These are phyloP conservation scores for Schizochytrium sp. DNA, from an alignment of 108 stramenopile genomes.

Conservation along the genomic window DNA sequence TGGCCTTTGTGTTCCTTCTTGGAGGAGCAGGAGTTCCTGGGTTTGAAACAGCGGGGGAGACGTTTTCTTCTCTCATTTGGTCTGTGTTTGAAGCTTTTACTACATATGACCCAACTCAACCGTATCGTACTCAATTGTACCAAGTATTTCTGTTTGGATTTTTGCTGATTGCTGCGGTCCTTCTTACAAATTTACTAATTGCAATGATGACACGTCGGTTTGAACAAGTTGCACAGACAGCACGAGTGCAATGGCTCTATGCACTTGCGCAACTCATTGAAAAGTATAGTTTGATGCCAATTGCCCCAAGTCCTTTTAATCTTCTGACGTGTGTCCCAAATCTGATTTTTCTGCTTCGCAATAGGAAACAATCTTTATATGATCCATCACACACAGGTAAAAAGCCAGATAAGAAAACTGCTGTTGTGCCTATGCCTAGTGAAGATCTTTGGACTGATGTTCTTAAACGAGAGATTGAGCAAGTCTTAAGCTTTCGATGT, in stretches of 20 bases:
- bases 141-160: constrained; percentile 29
- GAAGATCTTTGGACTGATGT: neutral
- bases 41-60: neutral
- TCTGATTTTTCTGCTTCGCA: neutral
- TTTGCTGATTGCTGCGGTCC: constrained; percentile 38
- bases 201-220: constrained; percentile 57
- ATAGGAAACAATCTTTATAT: constrained; percentile 15
- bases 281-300: constrained; percentile 41
- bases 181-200: constrained; percentile 20
- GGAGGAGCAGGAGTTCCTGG: neutral
- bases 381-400: constrained; percentile 11
- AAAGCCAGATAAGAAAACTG: neutral
- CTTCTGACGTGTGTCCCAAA: constrained; percentile 44
- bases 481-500: neutral
- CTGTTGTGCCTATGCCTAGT: neutral
- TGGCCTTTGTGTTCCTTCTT: constrained; percentile 18
- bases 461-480: neutral
- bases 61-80: constrained; percentile 44
- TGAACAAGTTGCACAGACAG: constrained; percentile 30
- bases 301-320: constrained; percentile 24
- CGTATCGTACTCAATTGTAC: neutral
- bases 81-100: constrained; percentile 58
- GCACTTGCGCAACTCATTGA: constrained; percentile 39
- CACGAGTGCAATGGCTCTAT: constrained; percentile 35
- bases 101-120: neutral